phyloP scores from a whole-genome alignment of 164 flowering plant genomes.

The Liquidambar formosana region DNA sequence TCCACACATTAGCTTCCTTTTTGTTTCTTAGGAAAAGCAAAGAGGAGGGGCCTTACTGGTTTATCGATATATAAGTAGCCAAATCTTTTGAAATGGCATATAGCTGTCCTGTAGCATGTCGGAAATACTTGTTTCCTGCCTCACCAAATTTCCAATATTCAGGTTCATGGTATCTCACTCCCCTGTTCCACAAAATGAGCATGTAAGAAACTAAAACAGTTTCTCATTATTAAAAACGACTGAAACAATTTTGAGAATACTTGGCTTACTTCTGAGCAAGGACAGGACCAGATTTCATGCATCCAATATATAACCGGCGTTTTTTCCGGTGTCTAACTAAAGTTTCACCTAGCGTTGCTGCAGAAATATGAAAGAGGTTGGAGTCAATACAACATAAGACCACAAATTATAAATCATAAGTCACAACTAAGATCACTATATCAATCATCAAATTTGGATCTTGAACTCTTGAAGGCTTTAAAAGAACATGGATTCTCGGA shows the following conservation, averaged over 20 bases:
- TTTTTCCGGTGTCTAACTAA: constrained; percentile 7
- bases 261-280: constrained; percentile 14
- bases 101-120: constrained; percentile 16
- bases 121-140: constrained; percentile 13
- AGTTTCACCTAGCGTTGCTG: constrained; percentile 14
- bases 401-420: neutral
- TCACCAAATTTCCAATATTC: constrained; percentile 18
- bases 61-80: constrained; percentile 11
- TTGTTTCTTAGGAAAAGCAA: neutral
- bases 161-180: constrained; percentile 16
- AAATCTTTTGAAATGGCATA: constrained; percentile 14
- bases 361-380: neutral
- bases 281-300: constrained; percentile 17
- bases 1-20: no score
- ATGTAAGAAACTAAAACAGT: neutral
- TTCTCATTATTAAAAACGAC: neutral
- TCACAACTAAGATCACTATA: neutral
- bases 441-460: neutral
- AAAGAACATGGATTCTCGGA: no score
- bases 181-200: neutral
- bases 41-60: constrained; percentile 6
- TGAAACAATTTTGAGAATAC: neutral
- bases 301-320: constrained; percentile 10
- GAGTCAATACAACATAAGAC: neutral
- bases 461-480: no score